A percentile compares a stretch with the other conserved stretches of the same genome.
These are phyloP conservation scores for Irineochytrium annulatum DNA, from an alignment of 192 early-diverging fungal species.

Conservation along the genomic window DNA sequence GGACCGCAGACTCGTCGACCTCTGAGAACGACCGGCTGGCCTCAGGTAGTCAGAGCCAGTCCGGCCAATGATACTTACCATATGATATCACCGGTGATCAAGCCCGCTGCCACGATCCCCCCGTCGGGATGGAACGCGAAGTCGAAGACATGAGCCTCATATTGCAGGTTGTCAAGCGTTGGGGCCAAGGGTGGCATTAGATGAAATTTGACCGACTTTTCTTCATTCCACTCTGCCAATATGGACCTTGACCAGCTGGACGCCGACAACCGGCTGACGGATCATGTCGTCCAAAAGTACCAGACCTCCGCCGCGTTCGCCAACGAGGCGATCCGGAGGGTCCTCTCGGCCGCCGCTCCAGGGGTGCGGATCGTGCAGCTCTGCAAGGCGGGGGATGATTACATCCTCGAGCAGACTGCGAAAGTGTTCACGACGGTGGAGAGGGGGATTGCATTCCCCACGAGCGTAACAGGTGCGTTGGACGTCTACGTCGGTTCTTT, in stretches of 20 bases:
- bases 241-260: constrained; percentile 15
- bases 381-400: constrained; percentile 34
- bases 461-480: constrained; percentile 74
- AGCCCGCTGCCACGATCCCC: constrained; percentile 62
- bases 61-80: constrained; percentile 43
- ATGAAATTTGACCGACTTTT: too few relatives aligned
- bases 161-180: background rate
- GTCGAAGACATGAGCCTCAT: constrained; percentile 25
- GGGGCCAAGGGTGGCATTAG: too few relatives aligned
- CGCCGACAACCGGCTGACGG: constrained; percentile 59
- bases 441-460: constrained; percentile 74
- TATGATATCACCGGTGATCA: constrained; percentile 68
- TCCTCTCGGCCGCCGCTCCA: constrained; percentile 9
- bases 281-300: constrained; percentile 87
- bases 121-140: constrained; percentile 68
- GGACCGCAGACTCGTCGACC: background rate
- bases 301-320: constrained; percentile 85
- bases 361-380: constrained; percentile 27
- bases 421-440: constrained; percentile 42
- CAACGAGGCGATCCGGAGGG: constrained; percentile 50
- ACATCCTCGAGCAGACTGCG: constrained; percentile 23
- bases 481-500: too few relatives aligned
- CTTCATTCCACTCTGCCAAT: background rate
- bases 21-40: background rate
- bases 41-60: background rate